Evolutionary conservation across 352 stramenopile genomes (phyloP).

Genomic region (Globisporangium perplexum): DNA sequence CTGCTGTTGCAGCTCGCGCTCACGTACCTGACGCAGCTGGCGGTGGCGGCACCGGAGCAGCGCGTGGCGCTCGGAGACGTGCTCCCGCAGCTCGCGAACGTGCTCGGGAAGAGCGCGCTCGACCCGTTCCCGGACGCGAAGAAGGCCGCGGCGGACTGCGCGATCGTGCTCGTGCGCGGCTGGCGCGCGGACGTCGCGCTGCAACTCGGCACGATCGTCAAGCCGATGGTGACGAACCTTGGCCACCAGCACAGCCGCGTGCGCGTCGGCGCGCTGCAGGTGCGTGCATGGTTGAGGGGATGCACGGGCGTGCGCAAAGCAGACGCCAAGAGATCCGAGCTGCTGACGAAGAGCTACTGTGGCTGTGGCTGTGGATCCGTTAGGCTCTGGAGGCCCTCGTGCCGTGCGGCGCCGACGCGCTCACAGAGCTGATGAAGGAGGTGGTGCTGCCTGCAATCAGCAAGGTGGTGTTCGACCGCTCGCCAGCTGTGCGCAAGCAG

Average conservation of each 20-base stretch:
- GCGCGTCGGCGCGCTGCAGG: conserved; percentile 64
- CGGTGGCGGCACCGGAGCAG: conserved; percentile 2
- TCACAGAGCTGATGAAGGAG: conserved; percentile 75
- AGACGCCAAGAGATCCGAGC: not conserved
- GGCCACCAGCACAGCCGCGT: conserved; percentile 80
- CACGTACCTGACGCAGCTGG: conserved; percentile 50
- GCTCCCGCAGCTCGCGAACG: conserved; percentile 63
- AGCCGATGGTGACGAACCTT: conserved; percentile 62
- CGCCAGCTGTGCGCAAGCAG: conserved; percentile 66
- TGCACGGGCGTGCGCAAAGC: not conserved
- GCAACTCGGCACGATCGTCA: conserved; percentile 63
- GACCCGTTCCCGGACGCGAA: conserved; percentile 83
- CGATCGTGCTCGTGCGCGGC: conserved; percentile 41
- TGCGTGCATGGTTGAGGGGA: conserved; percentile 1
- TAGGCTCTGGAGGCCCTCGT: conserved; percentile 61
- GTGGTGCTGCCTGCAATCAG: conserved; percentile 53
- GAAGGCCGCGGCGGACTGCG: conserved; percentile 60
- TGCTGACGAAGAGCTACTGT: not conserved
- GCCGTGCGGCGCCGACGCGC: conserved; percentile 55
- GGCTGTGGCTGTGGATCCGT: not conserved
- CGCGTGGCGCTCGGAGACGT: conserved; percentile 33
- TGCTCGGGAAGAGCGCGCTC: conserved; percentile 59
- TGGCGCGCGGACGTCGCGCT: conserved; percentile 58
- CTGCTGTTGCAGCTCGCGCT: conserved; percentile 56
- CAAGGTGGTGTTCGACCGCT: conserved; percentile 69